Evolutionary conservation across 225 moss, liverwort and hornwort species (phyloP).

Genomic region (Sphagnum tenellum): DNA sequence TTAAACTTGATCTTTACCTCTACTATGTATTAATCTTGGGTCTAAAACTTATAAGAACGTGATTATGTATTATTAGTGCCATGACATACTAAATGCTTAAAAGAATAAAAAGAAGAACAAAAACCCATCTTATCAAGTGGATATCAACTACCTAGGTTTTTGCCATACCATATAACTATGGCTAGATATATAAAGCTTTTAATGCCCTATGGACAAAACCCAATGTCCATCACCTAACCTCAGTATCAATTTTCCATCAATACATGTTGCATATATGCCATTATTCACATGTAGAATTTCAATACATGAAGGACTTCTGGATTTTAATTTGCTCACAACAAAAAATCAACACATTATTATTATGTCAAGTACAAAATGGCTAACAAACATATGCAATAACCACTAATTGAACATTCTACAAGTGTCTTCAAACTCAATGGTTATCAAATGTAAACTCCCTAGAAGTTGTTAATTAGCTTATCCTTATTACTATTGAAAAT

Average conservation of each 20-base stretch:
- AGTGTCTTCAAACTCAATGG: too few relatives aligned
- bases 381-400: neutral
- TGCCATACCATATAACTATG: conserved; percentile 71
- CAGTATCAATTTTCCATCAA: conserved; percentile 62
- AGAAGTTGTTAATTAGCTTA: too few relatives aligned
- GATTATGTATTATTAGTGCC: too few relatives aligned
- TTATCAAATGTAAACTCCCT: too few relatives aligned
- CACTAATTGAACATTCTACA: too few relatives aligned
- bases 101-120: too few relatives aligned
- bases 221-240: conserved; percentile 67
- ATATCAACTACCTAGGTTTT: conserved; percentile 20
- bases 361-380: neutral
- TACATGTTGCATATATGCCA: conserved; percentile 66
- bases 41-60: too few relatives aligned
- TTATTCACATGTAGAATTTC: conserved; percentile 59
- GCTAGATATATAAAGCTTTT: conserved; percentile 60
- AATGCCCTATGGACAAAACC: conserved; percentile 51
- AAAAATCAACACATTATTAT: neutral
- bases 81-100: too few relatives aligned
- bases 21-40: too few relatives aligned
- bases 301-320: conserved; percentile 68
- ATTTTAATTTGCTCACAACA: conserved; percentile 39
- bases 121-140: conserved; percentile 3
- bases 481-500: too few relatives aligned
- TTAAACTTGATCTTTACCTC: too few relatives aligned